A percentile compares a stretch with the other conserved stretches of the same genome.
Conservation (phyloP, 2,329 filamentous ascomycete species). For the Fusarium sp. region DNA sequence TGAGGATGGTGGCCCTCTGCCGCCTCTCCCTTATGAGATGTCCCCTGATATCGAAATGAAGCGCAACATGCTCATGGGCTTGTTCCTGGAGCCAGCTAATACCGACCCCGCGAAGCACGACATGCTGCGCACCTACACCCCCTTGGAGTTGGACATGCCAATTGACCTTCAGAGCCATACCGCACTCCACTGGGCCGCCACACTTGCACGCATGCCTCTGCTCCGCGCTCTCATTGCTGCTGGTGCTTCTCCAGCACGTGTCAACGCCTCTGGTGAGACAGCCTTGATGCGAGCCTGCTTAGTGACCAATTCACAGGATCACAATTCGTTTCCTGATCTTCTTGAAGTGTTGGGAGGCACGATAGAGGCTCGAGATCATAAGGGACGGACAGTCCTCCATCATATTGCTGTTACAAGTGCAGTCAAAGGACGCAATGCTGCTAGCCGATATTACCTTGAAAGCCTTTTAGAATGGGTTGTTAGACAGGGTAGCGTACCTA, state of each 20-base stretch:
- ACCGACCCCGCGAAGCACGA: slow-evolving; percentile 80
- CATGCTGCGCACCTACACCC: slow-evolving; percentile 78
- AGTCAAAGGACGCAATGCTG: slow-evolving; percentile 90
- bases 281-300: slow-evolving; percentile 91
- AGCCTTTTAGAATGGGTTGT: slow-evolving; percentile 95
- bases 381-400: slow-evolving; percentile 91
- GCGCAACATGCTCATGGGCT: slow-evolving; percentile 80
- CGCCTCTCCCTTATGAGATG: slow-evolving; percentile 70
- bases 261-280: slow-evolving; percentile 91
- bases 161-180: slow-evolving; percentile 91
- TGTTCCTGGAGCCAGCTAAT: slow-evolving; percentile 80
- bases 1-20: slow-evolving; percentile 67
- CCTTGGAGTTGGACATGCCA: slow-evolving; percentile 88
- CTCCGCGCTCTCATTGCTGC: slow-evolving; percentile 83
- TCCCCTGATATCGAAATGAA: slow-evolving; percentile 79
- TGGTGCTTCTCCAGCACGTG: slow-evolving; percentile 87
- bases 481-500: slow-evolving; percentile 77
- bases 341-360: slow-evolving; percentile 89
- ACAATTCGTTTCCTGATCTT: slow-evolving; percentile 88
- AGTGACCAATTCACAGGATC: slow-evolving; percentile 94
- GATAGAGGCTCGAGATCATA: slow-evolving; percentile 89
- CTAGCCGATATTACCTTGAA: slow-evolving; percentile 95
- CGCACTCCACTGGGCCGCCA: slow-evolving; percentile 95
- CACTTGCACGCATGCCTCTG: slow-evolving; percentile 84
- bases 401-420: slow-evolving; percentile 97